Base-by-base conservation (phyloP, 805 yeast genomes). In the Kodamaea kakaduensis region DNA sequence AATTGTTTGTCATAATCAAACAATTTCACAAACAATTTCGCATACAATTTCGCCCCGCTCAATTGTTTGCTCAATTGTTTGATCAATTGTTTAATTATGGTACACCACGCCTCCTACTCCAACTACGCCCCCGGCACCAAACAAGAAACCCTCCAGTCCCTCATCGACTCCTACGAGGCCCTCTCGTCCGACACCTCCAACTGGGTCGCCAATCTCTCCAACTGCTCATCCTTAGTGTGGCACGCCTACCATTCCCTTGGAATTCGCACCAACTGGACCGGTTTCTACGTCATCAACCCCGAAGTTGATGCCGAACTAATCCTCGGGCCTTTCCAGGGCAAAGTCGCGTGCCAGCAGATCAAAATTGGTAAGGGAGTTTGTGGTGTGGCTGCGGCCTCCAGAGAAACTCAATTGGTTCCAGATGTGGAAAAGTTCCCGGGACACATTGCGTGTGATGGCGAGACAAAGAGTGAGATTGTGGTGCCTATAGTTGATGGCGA, bases 381-480 rank as follows among this genome's bases (percentile, higher is more conserved):
- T 62, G 97, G 98, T 4, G 64, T 75, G 1, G 95, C 96, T 2
- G 96, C 95, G 0, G 42, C 52, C 0, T 44, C 64, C 1, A 58
- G 59, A 37, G 36, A 56, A 28, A 83, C 95, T 1, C 95, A 87
- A 52, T 51, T 88, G 5, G 96, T 90, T 8, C 67, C 71, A 1
- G 76, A 90, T 54, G 97, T 90, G 2, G 69, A 81, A 14, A 56
- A 73, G 46, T 87, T 77, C 49, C 95, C 95, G 0, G 95, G 95
- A 1, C 97, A 90, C 54, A 93, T 90, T 45, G 97, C 97, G 0
- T 90, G 98, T 61, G 98, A 93, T 61, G 95, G 96, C 0, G 95
- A 81, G 40, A 90, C 97, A 0, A 73, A 82, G 44, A 84, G 95
- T 56, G 98, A 90, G 54, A 84, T 90, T 19, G 97, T 93, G 14